Evolutionary conservation across 352 stramenopile species (phyloP).

Genomic region (Phytophthora ohioensis): DNA sequence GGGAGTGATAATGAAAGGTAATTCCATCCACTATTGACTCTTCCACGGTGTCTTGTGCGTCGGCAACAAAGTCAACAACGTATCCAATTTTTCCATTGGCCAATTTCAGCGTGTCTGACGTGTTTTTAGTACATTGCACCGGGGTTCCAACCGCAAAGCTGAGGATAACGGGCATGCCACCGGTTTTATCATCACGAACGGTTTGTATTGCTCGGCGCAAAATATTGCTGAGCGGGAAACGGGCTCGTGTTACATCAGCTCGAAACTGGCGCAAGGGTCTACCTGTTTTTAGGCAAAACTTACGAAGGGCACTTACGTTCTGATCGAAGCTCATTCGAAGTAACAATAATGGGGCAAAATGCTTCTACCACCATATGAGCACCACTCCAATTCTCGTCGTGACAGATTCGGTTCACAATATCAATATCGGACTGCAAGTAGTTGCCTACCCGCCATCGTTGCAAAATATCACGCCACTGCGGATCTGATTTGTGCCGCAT

Average conservation of each 20-base stretch:
- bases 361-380: neutral
- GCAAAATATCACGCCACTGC: neutral
- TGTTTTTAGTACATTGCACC: neutral
- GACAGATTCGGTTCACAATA: neutral
- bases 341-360: slow-evolving; percentile 9
- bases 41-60: neutral
- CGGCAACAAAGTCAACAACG: slow-evolving; percentile 1
- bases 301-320: slow-evolving; percentile 2
- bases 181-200: too few species aligned
- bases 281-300: neutral
- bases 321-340: slow-evolving; percentile 1
- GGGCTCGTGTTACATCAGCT: neutral
- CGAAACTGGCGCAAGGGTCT: slow-evolving; percentile 5
- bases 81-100: slow-evolving; percentile 14
- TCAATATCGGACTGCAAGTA: slow-evolving; percentile 7
- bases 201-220: too few species aligned
- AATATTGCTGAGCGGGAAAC: neutral
- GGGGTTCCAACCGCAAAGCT: too few species aligned
- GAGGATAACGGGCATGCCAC: too few species aligned
- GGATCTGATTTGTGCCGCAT: slow-evolving; percentile 6
- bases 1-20: too few species aligned
- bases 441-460: neutral
- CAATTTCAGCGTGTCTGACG: neutral
- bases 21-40: neutral
- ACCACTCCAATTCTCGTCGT: slow-evolving; percentile 1